Base-by-base conservation (phyloP, 2,329 filamentous ascomycete genomes). In the Teratosphaeria gauchensis region DNA sequence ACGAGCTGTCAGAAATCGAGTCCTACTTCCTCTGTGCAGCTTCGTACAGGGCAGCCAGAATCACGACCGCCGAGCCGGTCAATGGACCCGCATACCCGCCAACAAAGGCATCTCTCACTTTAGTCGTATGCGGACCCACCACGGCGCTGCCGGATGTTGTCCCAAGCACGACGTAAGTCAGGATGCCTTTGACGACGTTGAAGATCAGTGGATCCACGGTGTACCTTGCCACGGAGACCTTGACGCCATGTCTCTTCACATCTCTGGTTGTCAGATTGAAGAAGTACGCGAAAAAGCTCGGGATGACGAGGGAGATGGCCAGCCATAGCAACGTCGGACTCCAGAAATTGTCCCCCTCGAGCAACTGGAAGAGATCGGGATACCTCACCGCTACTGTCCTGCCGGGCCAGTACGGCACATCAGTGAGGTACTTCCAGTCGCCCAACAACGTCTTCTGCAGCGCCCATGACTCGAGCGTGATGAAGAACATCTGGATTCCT, bases 181-280 rank as follows among this genome's bases (percentile, higher is more conserved):
- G 74, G 57, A 97, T 72, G 0, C 88, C 92, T 78, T 96, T 96
- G 66, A 84, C 84, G 59, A 97, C 85, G 77, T 92, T 95, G 76
- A 95, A 99, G 24, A 87, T 88, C 70, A 97, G 77, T 3, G 92
- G 92, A 72, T 99, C 94, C 63, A 92, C 84, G 5, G 80, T 76
- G 63, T 86, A 85, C 63, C 84, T 81, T 21, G 72, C 68, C 56
- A 72, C 73, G 2, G 69, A 67, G 19, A 73, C 72, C 3, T 55
- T 51, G 9, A 64, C 63, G 11, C 69, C 68, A 68, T 69, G 61
- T 73, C 72, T 69, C 72, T 78, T 81, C 54, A 79, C 76, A 24
- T 79, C 77, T 51, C 81, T 79, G 56, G 82, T 75, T 46, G 86
- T 89, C 68, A 96, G 74, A 75, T 97, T 97, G 82, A 95, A 88